These are phyloP conservation scores for Cordyceps cateniannulata DNA, from an alignment of 2,329 filamentous ascomycete species.

Conservation along the genomic window DNA sequence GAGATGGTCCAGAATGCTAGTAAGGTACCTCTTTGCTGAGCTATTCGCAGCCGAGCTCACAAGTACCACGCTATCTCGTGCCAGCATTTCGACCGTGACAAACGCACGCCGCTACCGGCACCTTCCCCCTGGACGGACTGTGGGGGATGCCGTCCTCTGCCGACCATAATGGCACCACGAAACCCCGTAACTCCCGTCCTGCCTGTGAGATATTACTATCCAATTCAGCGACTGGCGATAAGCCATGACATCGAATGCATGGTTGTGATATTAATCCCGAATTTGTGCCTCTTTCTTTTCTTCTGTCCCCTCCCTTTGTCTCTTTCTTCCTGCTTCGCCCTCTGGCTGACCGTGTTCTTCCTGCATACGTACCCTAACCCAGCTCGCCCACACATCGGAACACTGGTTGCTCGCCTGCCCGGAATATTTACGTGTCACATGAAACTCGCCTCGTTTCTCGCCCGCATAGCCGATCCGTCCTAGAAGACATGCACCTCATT, in stretches of 20 bases:
- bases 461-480: background rate
- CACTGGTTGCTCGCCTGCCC: background rate
- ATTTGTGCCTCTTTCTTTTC: background rate
- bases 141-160: background rate
- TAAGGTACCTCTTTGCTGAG: background rate
- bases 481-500: background rate
- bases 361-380: background rate
- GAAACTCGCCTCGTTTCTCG: background rate
- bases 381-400: background rate
- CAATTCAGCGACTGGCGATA: background rate
- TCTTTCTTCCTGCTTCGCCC: background rate
- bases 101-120: background rate
- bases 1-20: background rate
- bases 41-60: too few relatives aligned
- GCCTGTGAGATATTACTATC: background rate
- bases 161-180: background rate
- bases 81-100: background rate
- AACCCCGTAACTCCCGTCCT: background rate
- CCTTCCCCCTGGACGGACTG: background rate
- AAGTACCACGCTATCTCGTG: background rate
- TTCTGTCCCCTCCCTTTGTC: background rate
- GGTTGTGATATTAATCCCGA: background rate
- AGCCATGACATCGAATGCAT: background rate
- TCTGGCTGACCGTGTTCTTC: background rate
- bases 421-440: conserved; percentile 13